Base-by-base conservation (phyloP, 2,329 filamentous ascomycete genomes). In the Tolypocladium album region DNA sequence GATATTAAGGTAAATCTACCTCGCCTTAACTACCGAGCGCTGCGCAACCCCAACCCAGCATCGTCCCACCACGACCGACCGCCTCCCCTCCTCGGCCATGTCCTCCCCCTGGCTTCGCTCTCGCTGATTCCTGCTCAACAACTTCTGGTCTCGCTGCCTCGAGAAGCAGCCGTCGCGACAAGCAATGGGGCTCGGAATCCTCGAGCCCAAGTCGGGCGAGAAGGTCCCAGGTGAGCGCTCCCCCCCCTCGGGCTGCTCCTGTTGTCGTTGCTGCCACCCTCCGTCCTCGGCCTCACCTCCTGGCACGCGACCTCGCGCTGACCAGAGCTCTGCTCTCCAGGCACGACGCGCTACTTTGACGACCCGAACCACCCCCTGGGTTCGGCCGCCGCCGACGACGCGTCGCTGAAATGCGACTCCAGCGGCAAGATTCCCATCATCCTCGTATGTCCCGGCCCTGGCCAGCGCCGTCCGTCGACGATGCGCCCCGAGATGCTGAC, bases 341-440 rank as follows among this genome's bases (percentile, higher is more conserved):
- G 83, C 65, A 87, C 84, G 43, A 85, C 83, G 20, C 78, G 82
- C 67, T 87, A 89, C 70, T 86, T 85, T 63, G 83, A 88, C 66
- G 82, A 85, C 61, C 78, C 80, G 1, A 74, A 77, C 20, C 72
- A 78, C 66, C 76, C 79, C 17, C 79, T 79, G 65, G 70, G 71
- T 57, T 73, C 73, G 55, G 64, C 67, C 62, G 64, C 67, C 62
- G 76, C 72, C 55, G 73, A 70, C 55, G 70, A 77, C 34, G 67
- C 73, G 17, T 76, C 77, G 61, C 74, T 94, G 66, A 95, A 94
- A 73, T 89, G 86, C 72, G 89, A 92, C 72, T 81, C 73, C 58
- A 87, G 79, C 63, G 88, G 89, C 40, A 77, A 79, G 22, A 73
- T 81, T 22, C 84, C 86, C 57, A 88, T 93, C 67, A 89, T 97